Base-by-base conservation (phyloP, 2,329 filamentous ascomycete species). In the Apiospora saccharicola region DNA sequence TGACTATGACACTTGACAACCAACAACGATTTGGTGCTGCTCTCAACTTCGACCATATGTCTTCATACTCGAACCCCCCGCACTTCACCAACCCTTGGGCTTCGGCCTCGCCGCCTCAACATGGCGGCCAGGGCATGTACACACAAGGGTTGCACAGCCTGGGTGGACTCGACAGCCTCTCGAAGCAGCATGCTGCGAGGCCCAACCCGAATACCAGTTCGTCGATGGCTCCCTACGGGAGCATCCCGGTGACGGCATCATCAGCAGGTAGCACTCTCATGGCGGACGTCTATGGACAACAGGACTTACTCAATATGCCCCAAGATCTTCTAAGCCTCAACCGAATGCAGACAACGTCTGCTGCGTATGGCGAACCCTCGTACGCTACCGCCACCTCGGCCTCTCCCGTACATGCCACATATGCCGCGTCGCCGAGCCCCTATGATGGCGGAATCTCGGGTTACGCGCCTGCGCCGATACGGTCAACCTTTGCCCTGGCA, bases 1-100 rank as follows among this genome's bases (percentile, higher is more conserved):
- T 98, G 95, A 96, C 94, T 86, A 97, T 98, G 94, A 94, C 95
- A 83, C 90, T 98, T 87, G 94, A 98, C 86, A 93, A 95, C 83
- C 94, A 96, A 85, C 94, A 91, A 86, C 90, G 90, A 82, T 94
- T 93, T 85, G 93, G 89, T 80, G 90, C 89, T 80, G 90, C 89
- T 81, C 84, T 97, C 86, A 91, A 90, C 83, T 96, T 96, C 87
- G 94, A 96, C 82, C 88, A 90, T 82, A 91, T 95, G 88, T 91
- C 93, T 82, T 83, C 84, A 77, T 94, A 94, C 83, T 81, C 87
- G 79, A 81, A 88, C 86, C 80, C 88, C 85, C 90, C 93, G 75
- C 93, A 96, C 76, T 98, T 98, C 86, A 95, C 93, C 79, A 96
- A 98, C 83, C 95, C 95, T 57, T 98, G 95, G 95, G 87, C 86